phyloP scores from a whole-genome alignment of 306 rosid genomes.

The Sechiopsis laciniata region DNA sequence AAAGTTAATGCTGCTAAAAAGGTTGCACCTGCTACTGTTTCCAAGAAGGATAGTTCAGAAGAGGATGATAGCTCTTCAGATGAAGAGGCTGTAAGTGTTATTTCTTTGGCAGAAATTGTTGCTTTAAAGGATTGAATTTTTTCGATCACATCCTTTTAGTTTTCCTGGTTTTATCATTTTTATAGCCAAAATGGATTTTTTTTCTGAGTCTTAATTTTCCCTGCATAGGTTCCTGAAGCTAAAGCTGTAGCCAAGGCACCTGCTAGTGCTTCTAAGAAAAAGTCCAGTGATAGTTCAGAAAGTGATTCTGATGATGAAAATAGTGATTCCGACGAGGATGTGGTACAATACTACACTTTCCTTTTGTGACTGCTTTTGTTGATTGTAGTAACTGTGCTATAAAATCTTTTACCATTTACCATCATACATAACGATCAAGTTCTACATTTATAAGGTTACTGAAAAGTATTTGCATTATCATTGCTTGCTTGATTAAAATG shows the following conservation, averaged over 20 bases:
- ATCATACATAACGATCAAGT: background rate
- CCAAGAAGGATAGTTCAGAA: slow-evolving; percentile 12
- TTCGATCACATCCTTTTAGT: background rate
- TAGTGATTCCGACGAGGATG: background rate
- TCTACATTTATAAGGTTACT: background rate
- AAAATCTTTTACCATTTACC: background rate
- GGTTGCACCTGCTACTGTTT: background rate
- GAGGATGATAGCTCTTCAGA: slow-evolving; percentile 25
- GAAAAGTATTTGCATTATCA: background rate
- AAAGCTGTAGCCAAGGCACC: slow-evolving; percentile 21
- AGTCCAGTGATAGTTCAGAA: slow-evolving; percentile 32
- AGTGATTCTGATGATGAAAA: slow-evolving; percentile 32
- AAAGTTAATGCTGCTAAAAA: slow-evolving; percentile 21
- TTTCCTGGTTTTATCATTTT: background rate
- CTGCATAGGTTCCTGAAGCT: slow-evolving; percentile 18
- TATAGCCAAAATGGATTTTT: background rate
- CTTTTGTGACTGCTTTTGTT: background rate
- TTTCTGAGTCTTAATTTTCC: background rate
- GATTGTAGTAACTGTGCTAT: background rate
- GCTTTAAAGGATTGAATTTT: slow-evolving; percentile 6
- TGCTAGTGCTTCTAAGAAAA: slow-evolving; percentile 34
- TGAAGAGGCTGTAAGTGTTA: slow-evolving; percentile 26
- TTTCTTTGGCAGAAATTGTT: too few relatives aligned
- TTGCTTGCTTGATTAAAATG: background rate
- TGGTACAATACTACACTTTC: background rate